Percentiles rank a stretch among this genome's conserved stretches.
Conservation (phyloP, 2,329 filamentous ascomycete species). For the Arthrobotrys sphaeroides region DNA sequence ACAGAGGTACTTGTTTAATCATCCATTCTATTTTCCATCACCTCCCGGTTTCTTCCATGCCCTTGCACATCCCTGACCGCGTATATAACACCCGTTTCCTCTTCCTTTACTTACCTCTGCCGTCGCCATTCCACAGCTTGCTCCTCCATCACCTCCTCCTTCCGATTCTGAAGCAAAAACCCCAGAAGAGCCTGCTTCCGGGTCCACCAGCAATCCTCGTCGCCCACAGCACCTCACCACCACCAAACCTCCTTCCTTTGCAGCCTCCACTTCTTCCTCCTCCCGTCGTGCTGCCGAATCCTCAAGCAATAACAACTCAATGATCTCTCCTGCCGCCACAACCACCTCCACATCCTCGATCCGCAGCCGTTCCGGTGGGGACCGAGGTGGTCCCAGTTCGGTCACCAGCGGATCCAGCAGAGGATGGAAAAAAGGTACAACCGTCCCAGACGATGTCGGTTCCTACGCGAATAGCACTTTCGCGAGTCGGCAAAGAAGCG, state of each 20-base stretch:
- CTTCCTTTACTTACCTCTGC: constrained; percentile 5
- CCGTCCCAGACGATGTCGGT: constrained; percentile 24
- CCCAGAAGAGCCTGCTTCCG: constrained; percentile 1
- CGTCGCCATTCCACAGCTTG: constrained; percentile 9
- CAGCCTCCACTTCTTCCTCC: constrained; percentile 40
- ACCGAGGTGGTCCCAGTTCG: constrained; percentile 25
- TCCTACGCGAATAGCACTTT: constrained; percentile 46
- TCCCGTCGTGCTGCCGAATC: constrained; percentile 37
- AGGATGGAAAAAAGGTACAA: constrained; percentile 22
- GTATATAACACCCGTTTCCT: not conserved
- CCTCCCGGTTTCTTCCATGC: constrained; percentile 4
- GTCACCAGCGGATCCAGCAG: constrained; percentile 33
- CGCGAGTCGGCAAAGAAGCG: constrained; percentile 42
- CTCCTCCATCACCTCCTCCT: constrained; percentile 39
- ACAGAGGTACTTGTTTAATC: constrained; percentile 22
- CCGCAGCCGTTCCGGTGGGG: constrained; percentile 42
- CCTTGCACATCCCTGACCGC: constrained; percentile 12
- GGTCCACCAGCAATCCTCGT: constrained; percentile 16
- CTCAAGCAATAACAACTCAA: constrained; percentile 18
- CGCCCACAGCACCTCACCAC: constrained; percentile 47
- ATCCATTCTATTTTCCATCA: too few species aligned
- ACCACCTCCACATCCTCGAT: constrained; percentile 45
- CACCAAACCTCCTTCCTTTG: constrained; percentile 34
- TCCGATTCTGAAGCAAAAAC: constrained; percentile 35
- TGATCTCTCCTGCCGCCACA: constrained; percentile 46